Evolutionary conservation across 768 basidiomycete species (phyloP).

Genomic region (Lenzites betulinus): DNA sequence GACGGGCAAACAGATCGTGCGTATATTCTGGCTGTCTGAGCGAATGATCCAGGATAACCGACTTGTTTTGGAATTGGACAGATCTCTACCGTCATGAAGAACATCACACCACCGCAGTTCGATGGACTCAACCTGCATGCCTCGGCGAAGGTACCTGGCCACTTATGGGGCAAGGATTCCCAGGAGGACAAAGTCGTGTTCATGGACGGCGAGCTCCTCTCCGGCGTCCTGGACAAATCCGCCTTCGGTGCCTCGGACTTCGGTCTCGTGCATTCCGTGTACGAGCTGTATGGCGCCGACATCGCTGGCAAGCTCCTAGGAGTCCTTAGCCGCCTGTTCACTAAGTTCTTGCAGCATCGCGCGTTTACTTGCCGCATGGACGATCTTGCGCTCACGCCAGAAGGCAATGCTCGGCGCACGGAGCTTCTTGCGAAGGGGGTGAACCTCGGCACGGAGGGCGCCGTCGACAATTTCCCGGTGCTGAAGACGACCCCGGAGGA

Average conservation of each 20-base stretch:
- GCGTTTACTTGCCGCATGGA: constrained; percentile 99
- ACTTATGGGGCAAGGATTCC: constrained; percentile 81
- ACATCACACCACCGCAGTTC: constrained; percentile 80
- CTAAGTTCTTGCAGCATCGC: constrained; percentile 94
- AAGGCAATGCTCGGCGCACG: constrained; percentile 71
- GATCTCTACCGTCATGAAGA: constrained; percentile 93
- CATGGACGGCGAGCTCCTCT: constrained; percentile 90
- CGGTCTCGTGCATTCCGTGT: constrained; percentile 95
- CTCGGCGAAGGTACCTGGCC: constrained; percentile 87
- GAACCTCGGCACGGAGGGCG: constrained; percentile 81
- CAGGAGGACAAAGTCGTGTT: constrained; percentile 85
- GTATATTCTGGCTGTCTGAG: constrained; percentile 27
- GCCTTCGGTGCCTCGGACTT: constrained; percentile 96
- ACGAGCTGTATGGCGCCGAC: constrained; percentile 92
- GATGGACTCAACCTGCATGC: constrained; percentile 84
- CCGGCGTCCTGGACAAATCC: constrained; percentile 95
- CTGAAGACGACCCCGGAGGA: constrained; percentile 50
- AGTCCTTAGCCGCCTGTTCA: constrained; percentile 91
- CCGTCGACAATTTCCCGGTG: constrained; percentile 89
- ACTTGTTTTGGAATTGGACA: constrained; percentile 33
- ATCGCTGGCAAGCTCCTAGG: constrained; percentile 90
- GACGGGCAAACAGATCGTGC: constrained; percentile 97
- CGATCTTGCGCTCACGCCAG: constrained; percentile 86
- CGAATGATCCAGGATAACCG: constrained; percentile 4
- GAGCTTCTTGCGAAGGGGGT: constrained; percentile 67